These are phyloP conservation scores for Fraxinus dipetala DNA, from an alignment of 305 asterid species.

Conservation along the genomic window DNA sequence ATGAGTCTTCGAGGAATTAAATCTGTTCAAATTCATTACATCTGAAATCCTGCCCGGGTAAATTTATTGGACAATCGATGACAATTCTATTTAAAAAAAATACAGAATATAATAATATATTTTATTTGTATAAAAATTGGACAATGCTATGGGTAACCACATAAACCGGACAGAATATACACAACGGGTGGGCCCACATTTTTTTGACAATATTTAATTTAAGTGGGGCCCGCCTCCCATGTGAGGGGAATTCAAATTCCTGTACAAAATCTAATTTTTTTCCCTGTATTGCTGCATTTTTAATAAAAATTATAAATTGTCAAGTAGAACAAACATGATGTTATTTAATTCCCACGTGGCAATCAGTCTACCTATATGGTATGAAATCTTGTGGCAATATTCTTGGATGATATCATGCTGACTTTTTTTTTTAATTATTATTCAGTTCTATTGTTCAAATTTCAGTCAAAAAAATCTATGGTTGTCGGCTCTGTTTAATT, in stretches of 20 bases:
- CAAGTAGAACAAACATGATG: neutral
- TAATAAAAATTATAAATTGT: too few species aligned
- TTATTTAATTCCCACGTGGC: neutral
- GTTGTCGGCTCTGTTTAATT: neutral
- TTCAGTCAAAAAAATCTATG: neutral
- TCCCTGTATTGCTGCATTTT: too few species aligned
- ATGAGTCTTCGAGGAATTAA: neutral
- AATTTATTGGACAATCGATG: neutral
- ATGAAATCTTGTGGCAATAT: neutral
- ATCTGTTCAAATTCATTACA: neutral
- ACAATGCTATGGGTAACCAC: too few species aligned
- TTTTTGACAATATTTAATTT: too few species aligned
- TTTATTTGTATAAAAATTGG: too few species aligned
- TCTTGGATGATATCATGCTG: neutral
- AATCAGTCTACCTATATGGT: neutral
- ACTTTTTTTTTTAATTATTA: neutral
- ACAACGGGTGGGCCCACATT: too few species aligned
- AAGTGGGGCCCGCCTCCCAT: too few species aligned
- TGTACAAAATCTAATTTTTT: too few species aligned
- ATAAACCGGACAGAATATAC: too few species aligned
- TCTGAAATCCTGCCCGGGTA: neutral
- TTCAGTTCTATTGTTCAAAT: neutral
- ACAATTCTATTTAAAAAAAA: too few species aligned
- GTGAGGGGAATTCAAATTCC: too few species aligned
- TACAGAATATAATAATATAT: neutral